phyloP scores from a whole-genome alignment of 495 filamentous ascomycete species.

The Neurospora sp. region DNA sequence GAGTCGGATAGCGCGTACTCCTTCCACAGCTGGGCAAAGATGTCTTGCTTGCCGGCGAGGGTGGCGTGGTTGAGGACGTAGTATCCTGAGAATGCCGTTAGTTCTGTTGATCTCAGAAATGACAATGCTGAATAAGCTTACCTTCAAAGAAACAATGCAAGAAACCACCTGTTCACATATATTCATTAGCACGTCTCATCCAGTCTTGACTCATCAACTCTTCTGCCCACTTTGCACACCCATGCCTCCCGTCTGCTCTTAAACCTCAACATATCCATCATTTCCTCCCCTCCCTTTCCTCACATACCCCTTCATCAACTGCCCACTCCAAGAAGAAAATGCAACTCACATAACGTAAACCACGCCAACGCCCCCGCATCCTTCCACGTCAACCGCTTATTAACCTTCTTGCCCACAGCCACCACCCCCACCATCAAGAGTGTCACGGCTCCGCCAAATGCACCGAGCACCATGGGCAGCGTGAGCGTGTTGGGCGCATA shows the following conservation, averaged over 20 bases:
- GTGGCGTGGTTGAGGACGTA: constrained; percentile 55
- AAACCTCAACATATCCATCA: background rate
- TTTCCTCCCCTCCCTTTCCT: background rate
- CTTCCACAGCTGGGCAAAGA: constrained; percentile 80
- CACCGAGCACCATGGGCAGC: constrained; percentile 35
- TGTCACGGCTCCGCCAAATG: constrained; percentile 36
- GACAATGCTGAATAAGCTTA: constrained; percentile 12
- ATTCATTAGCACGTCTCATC: background rate
- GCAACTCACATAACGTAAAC: constrained; percentile 46
- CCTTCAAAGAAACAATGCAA: constrained; percentile 75
- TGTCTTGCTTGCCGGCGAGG: constrained; percentile 26
- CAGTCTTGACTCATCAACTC: background rate
- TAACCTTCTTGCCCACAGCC: constrained; percentile 23
- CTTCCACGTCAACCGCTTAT: constrained; percentile 27
- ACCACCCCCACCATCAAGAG: constrained; percentile 36
- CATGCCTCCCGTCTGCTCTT: background rate
- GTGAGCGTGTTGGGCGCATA: constrained; percentile 45
- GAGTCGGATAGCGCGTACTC: constrained; percentile 80
- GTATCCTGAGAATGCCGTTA: constrained; percentile 45
- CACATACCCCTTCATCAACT: background rate
- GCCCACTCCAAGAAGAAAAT: background rate
- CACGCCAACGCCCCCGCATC: constrained; percentile 42
- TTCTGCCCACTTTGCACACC: background rate
- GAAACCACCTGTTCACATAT: constrained; percentile 35
- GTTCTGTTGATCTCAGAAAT: background rate